Evolutionary conservation across 2,329 filamentous ascomycete genomes (phyloP), one percentile per base, ranked within the genome.

Genomic region (Amesomyces nigricolor): DNA sequence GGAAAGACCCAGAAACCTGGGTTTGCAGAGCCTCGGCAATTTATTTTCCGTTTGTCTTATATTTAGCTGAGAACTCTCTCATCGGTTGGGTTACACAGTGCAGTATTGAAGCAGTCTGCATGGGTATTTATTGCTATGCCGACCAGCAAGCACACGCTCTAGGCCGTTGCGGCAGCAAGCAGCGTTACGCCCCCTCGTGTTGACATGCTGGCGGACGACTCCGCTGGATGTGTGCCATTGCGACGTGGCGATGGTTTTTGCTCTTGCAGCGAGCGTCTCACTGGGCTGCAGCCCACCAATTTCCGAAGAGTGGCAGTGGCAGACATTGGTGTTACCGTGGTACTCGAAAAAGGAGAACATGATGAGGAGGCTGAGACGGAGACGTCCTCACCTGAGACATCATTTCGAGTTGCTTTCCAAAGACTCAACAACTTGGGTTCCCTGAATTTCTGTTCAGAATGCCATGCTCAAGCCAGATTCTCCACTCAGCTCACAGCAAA

Each of bases 51-150:
- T 17, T 13, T 9, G 7, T 11, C 32, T 44, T 54, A 54, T 54
- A 49, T 54, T 54, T 54, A 54, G 52, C 17, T 19, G 19, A 19
- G 17, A 50, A 6, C 43, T 13, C 13, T 44, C 42, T 35, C 32
- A 13, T 11, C 11, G 3, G 11, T 10, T 7, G 4, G 11, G 9
- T 35, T 35, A 10, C 32, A 35, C 8, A 11, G 47, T 30, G 14
- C 32, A 53, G 53, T 53, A 57, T 57, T 53, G 54, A 44, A 44
- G 22, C 47, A 32, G 47, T 30, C n/a, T 56, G 53, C 53, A 56
- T 56, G 53, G 48, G 52, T 51, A 22, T 42, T 46, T 42, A 40
- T 50, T 52, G 45, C 17, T 37, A 14, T 14, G 4, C 8, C 19
- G 5, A 26, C 29, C 11, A 13, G 26, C 44, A 37, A 37, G 43